phyloP scores from a whole-genome alignment of 2,329 filamentous ascomycete genomes.

The Cladosporium phlei region DNA sequence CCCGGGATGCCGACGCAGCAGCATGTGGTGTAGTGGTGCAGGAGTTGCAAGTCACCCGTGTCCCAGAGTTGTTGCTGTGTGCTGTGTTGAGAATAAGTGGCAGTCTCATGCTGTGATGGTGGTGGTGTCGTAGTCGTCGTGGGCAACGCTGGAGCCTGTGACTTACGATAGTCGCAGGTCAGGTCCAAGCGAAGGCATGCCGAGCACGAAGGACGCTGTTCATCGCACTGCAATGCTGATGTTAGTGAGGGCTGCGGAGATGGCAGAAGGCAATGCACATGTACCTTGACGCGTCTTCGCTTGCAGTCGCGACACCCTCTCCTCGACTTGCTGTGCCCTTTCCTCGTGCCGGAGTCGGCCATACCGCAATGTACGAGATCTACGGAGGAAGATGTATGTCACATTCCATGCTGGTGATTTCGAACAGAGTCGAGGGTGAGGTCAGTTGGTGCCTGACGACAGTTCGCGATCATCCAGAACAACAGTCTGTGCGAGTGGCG shows the following conservation, averaged over 20 bases:
- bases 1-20: slow-evolving; percentile 2
- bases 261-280: too few relatives aligned
- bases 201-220: slow-evolving; percentile 2
- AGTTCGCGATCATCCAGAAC: too few relatives aligned
- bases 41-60: slow-evolving; percentile 1
- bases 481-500: too few relatives aligned
- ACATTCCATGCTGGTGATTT: too few relatives aligned
- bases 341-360: too few relatives aligned
- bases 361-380: too few relatives aligned
- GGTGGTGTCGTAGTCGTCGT: neutral
- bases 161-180: slow-evolving; percentile 5
- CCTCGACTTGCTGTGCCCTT: slow-evolving; percentile 2
- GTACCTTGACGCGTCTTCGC: slow-evolving; percentile 5
- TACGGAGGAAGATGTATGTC: too few relatives aligned
- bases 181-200: slow-evolving; percentile 7
- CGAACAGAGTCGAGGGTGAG: too few relatives aligned
- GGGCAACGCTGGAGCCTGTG: neutral
- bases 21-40: slow-evolving; percentile 6
- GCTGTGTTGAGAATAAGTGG: neutral
- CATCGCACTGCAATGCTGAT: slow-evolving; percentile 1
- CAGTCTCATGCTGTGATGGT: neutral
- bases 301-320: slow-evolving; percentile 9
- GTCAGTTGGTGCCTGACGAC: too few relatives aligned
- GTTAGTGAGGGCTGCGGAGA: neutral
- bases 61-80: neutral